Evolutionary conservation across 1,139 yeast genomes (phyloP).

Genomic region (Yamadazyma atmosphaerica): DNA sequence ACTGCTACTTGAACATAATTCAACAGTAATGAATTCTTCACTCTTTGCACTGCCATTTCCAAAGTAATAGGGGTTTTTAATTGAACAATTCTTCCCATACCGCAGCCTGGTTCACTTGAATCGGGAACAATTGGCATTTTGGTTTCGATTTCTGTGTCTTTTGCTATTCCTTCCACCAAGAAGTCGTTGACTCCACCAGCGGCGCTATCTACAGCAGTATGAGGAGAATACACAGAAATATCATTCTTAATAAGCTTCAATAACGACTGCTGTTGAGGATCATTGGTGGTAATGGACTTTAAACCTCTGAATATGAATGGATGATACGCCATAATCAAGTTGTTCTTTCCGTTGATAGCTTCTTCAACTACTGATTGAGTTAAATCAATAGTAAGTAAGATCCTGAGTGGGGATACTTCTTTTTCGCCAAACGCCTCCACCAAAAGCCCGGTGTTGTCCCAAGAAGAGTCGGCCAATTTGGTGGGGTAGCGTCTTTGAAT

Average conservation of each 20-base stretch:
- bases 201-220: conserved; percentile 94
- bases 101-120: conserved; percentile 37
- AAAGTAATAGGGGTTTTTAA: conserved; percentile 48
- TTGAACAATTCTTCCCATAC: conserved; percentile 78
- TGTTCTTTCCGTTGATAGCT: conserved; percentile 56
- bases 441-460: conserved; percentile 94
- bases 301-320: conserved; percentile 92
- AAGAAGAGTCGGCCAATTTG: conserved; percentile 74
- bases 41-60: conserved; percentile 44
- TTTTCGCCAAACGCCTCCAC: conserved; percentile 55
- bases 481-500: conserved; percentile 73
- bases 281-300: conserved; percentile 65
- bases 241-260: conserved; percentile 71
- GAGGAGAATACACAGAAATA: conserved; percentile 90
- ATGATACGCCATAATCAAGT: conserved; percentile 81
- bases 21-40: conserved; percentile 58
- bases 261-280: conserved; percentile 81
- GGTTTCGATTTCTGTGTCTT: conserved; percentile 20
- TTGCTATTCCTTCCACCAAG: conserved; percentile 64
- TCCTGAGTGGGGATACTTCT: conserved; percentile 31
- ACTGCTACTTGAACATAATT: conserved; percentile 64
- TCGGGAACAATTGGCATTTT: conserved; percentile 32
- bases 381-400: conserved; percentile 80
- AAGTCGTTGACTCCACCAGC: conserved; percentile 92
- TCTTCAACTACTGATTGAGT: conserved; percentile 85